Conservation (phyloP, 352 stramenopile species). For the Aphanomyces astaci region DNA sequence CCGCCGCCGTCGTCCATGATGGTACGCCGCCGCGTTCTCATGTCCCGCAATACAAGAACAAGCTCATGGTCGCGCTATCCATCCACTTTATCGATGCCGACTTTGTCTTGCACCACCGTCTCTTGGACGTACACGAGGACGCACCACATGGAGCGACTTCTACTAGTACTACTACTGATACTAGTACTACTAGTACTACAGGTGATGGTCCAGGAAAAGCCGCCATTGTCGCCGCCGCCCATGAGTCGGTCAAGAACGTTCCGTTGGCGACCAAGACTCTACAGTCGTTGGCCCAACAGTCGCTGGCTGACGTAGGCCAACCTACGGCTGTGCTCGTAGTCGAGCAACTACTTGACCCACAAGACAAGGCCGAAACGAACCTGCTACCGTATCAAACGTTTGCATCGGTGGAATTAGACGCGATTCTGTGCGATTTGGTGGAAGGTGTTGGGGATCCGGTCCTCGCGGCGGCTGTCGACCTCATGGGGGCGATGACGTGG, state of each 20-base stretch:
- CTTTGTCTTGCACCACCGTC: slow-evolving; percentile 9
- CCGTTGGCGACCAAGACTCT: no score
- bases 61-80: not conserved
- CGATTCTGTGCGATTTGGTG: not conserved
- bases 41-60: not conserved
- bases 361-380: not conserved
- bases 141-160: no score
- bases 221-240: not conserved
- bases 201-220: not conserved
- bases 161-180: no score
- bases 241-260: not conserved
- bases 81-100: slow-evolving; percentile 19
- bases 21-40: no score
- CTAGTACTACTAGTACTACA: no score
- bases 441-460: not conserved
- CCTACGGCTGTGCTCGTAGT: not conserved
- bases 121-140: slow-evolving; percentile 6
- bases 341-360: not conserved
- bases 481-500: not conserved
- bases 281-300: not conserved
- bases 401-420: not conserved
- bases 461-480: not conserved
- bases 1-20: not conserved
- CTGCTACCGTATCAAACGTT: not conserved
- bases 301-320: not conserved